Conservation (phyloP, 148 eudicot genomes). For the Rhododendron simsii region DNA sequence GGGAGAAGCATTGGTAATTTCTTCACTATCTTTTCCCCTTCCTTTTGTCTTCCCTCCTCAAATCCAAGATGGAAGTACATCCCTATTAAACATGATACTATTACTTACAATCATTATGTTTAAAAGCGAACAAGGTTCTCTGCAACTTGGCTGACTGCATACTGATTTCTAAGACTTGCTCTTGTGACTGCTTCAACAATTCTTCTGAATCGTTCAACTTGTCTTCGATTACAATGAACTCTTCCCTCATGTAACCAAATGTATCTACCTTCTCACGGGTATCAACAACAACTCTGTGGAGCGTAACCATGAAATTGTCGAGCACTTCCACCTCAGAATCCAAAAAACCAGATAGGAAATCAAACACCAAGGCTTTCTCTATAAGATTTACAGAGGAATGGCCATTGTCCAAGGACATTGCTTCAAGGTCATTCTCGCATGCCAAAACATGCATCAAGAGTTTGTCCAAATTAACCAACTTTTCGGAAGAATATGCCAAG, state of each 20-base stretch:
- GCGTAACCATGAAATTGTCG: slow-evolving; percentile 39
- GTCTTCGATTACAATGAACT: slow-evolving; percentile 27
- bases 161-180: slow-evolving; percentile 57
- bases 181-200: slow-evolving; percentile 48
- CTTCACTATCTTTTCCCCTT: background rate
- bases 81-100: background rate
- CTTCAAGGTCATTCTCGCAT: slow-evolving; percentile 49
- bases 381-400: slow-evolving; percentile 34
- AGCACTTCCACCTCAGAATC: slow-evolving; percentile 62
- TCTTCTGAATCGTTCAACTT: slow-evolving; percentile 54
- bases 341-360: slow-evolving; percentile 54
- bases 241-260: slow-evolving; percentile 31
- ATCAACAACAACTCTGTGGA: slow-evolving; percentile 34
- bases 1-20: background rate
- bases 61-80: background rate
- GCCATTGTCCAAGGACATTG: slow-evolving; percentile 33
- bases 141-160: slow-evolving; percentile 53
- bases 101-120: slow-evolving; percentile 44
- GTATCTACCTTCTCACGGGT: slow-evolving; percentile 36
- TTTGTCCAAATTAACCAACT: slow-evolving; percentile 65
- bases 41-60: background rate
- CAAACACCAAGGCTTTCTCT: slow-evolving; percentile 55
- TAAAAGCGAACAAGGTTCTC: slow-evolving; percentile 32
- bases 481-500: slow-evolving; percentile 66
- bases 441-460: slow-evolving; percentile 48